Conservation (phyloP, 2,329 filamentous ascomycete species). For the Epichloe elymi region DNA sequence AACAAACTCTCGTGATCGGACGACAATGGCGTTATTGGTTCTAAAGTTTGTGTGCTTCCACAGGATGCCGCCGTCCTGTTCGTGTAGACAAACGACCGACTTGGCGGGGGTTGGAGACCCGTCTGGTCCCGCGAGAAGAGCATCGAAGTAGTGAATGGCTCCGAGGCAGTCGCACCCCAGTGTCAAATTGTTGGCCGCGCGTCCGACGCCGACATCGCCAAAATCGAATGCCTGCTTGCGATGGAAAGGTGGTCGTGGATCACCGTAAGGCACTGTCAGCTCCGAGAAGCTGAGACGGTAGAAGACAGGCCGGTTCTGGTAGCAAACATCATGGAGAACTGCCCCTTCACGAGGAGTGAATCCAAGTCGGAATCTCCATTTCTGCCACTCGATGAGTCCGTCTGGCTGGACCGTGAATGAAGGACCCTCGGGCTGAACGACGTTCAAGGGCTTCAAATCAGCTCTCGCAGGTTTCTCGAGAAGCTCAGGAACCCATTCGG, state of each 20-base stretch:
- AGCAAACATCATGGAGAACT: constrained; percentile 56
- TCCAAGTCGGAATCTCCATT: constrained; percentile 56
- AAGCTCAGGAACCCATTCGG: constrained; percentile 39
- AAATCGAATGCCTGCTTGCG: constrained; percentile 63
- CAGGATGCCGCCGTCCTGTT: constrained; percentile 56
- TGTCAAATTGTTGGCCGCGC: constrained; percentile 53
- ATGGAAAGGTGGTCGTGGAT: constrained; percentile 51
- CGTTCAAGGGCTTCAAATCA: constrained; percentile 56
- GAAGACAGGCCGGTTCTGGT: constrained; percentile 50
- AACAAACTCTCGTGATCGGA: constrained; percentile 47
- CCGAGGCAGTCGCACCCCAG: constrained; percentile 61
- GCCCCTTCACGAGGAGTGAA: constrained; percentile 60
- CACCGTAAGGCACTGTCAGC: constrained; percentile 57
- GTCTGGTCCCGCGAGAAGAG: constrained; percentile 35
- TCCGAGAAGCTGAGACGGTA: constrained; percentile 56
- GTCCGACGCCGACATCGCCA: constrained; percentile 53
- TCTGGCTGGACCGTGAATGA: constrained; percentile 45
- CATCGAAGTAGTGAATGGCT: constrained; percentile 51
- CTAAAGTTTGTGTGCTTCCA: constrained; percentile 63
- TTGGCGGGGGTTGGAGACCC: constrained; percentile 39
- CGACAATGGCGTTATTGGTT: constrained; percentile 47
- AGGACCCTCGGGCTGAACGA: constrained; percentile 56
- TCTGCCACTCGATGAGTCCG: constrained; percentile 45
- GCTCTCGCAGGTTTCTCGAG: constrained; percentile 32
- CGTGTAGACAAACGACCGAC: constrained; percentile 55